phyloP scores from a whole-genome alignment of 2,329 filamentous ascomycete genomes.

The Trichoderma simmonsii region DNA sequence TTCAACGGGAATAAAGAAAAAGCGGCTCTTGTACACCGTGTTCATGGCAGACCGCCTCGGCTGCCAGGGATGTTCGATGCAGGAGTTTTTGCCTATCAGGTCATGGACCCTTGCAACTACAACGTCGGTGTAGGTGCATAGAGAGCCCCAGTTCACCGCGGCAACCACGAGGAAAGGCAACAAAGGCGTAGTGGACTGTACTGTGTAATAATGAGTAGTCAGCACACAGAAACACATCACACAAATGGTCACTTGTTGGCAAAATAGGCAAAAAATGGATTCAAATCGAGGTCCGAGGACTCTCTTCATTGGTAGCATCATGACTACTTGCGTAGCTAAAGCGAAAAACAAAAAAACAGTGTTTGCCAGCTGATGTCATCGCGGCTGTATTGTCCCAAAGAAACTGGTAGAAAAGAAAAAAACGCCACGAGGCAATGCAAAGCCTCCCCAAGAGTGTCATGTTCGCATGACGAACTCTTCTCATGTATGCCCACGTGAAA shows the following conservation, averaged over 20 bases:
- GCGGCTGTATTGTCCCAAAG: background rate
- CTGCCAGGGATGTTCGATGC: conserved; percentile 7
- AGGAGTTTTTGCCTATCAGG: background rate
- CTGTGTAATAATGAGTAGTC: background rate
- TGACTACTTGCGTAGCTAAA: conserved; percentile 15
- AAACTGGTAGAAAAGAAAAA: background rate
- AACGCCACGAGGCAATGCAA: conserved; percentile 13
- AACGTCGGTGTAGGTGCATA: conserved; percentile 5
- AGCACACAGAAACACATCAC: background rate
- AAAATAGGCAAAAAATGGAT: background rate
- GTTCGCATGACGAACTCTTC: conserved; percentile 7
- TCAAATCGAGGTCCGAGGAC: background rate
- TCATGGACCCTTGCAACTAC: background rate
- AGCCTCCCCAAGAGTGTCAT: conserved; percentile 8
- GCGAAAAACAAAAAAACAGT: background rate
- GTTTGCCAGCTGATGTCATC: conserved; percentile 12
- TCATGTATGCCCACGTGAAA: conserved; percentile 14
- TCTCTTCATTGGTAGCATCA: conserved; percentile 14
- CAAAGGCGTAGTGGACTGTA: background rate
- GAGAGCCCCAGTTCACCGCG: background rate
- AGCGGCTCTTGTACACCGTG: conserved; percentile 4
- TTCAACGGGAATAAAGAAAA: background rate
- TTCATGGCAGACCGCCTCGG: conserved; percentile 13
- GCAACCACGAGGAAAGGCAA: background rate
- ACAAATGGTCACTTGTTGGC: background rate